Conservation (phyloP, 2,329 filamentous ascomycete genomes). For the Parastagonospora nodorum region DNA sequence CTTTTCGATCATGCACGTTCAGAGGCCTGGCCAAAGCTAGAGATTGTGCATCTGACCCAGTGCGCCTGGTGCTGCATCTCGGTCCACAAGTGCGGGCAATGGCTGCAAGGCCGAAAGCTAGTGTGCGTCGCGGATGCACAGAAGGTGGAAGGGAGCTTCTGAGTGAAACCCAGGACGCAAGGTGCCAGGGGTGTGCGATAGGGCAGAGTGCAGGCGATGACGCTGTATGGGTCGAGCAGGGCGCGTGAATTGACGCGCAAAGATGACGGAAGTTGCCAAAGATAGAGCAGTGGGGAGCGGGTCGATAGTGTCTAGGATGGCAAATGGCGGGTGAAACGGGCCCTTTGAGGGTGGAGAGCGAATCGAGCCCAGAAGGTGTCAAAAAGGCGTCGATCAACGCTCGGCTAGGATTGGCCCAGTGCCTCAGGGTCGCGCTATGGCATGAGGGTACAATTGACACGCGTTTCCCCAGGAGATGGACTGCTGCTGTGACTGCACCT, state of each 20-base stretch:
- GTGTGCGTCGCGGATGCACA: neutral
- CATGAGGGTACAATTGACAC: constrained; percentile 9
- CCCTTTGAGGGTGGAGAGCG: constrained; percentile 4
- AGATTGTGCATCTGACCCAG: neutral
- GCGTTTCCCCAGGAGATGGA: constrained; percentile 6
- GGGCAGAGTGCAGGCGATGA: neutral
- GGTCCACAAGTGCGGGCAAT: constrained; percentile 3
- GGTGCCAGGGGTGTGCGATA: neutral
- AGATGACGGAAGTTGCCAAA: constrained; percentile 10
- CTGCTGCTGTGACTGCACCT: constrained; percentile 7
- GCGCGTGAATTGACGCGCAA: neutral
- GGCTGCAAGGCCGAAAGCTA: constrained; percentile 1
- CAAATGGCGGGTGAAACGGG: constrained; percentile 19
- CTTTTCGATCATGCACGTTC: neutral
- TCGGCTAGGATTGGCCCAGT: neutral
- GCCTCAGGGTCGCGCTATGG: constrained; percentile 10
- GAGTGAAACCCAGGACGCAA: constrained; percentile 6
- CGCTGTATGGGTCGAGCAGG: constrained; percentile 7
- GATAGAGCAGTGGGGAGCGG: constrained; percentile 13
- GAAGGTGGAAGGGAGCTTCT: neutral
- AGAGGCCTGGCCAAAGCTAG: neutral
- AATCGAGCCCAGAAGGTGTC: neutral
- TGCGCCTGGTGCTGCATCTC: neutral
- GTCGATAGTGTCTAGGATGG: constrained; percentile 7
- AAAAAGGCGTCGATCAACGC: neutral